Evolutionary conservation across 257 asterid species (phyloP), one percentile per base, ranked within the genome.

Genomic region (Perilla frutescens): DNA sequence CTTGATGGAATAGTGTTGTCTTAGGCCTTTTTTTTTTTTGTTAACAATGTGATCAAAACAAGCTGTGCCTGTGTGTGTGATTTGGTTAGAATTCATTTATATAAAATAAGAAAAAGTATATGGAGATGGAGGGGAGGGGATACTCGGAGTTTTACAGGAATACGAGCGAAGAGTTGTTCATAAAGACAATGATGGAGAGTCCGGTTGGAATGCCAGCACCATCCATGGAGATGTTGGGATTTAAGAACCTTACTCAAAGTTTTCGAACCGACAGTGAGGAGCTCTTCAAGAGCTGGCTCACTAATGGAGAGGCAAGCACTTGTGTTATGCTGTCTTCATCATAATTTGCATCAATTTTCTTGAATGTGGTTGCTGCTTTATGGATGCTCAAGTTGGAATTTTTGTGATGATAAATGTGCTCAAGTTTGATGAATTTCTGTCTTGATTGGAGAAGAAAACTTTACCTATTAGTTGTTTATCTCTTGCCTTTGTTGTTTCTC

Each of bases 201-300:
- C 73, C 91, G 41, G 73, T 87, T 48, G 96, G 93, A 51, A 85
- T 88, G 86, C 85, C 93, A 15, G 86, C 86, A 50, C 96, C 97
- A 64, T 81, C 93, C 3, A 92, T 92, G 93, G 97, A 92, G 84
- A 88, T 83, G 96, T 48, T 92, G 84, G 96, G 97, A 7, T 87
- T 90, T 31, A 92, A 83, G 91, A 90, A 88, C 73, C 76, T 83
- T 15, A 72, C 88, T 26, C 93, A 92, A 6, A 83, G 48, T 55
- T 80, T 83, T 75, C 83, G 96, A 54, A 79, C 90, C 0, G 92
- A 92, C 43, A 90, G 93, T 31, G 97, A 88, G 68, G 97, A 92
- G 72, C 91, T 92, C 67, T 92, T 90, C 81, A 91, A 87, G 79
- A 91, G 85, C 81, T 91, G 97, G 97, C 97, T 91, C 81, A 81